Conservation (phyloP, 441 rosid genomes). For the Raphanus hybrid region DNA sequence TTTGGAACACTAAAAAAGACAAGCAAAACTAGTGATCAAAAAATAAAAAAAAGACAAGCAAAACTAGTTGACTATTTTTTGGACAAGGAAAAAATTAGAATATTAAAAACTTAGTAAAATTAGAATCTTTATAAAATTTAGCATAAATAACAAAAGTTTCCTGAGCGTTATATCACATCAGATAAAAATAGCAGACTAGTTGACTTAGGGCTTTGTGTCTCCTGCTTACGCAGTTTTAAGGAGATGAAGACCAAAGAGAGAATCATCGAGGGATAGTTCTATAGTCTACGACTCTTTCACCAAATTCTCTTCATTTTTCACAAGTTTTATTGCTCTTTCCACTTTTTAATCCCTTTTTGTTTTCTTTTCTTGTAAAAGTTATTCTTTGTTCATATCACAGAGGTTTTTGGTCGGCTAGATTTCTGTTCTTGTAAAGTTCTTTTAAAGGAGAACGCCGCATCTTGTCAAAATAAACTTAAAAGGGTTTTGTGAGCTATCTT, state of each 20-base stretch:
- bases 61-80: too few relatives aligned
- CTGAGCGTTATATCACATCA: not conserved
- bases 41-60: too few relatives aligned
- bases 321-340: not conserved
- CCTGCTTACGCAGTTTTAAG: not conserved
- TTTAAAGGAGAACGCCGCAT: not conserved
- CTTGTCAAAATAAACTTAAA: conserved; percentile 4
- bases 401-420: conserved; percentile 22
- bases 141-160: too few relatives aligned
- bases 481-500: not conserved
- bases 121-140: too few relatives aligned
- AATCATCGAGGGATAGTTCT: not conserved
- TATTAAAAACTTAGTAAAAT: too few relatives aligned
- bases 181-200: not conserved
- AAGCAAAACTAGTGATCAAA: too few relatives aligned
- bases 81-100: not conserved
- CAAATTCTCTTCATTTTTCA: not conserved
- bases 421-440: conserved; percentile 1
- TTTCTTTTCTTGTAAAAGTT: not conserved
- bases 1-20: too few relatives aligned
- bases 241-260: not conserved
- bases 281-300: not conserved
- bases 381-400: not conserved
- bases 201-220: not conserved
- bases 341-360: not conserved